phyloP scores from a whole-genome alignment of 345 rosid species.

The Salix koriyanagi region DNA sequence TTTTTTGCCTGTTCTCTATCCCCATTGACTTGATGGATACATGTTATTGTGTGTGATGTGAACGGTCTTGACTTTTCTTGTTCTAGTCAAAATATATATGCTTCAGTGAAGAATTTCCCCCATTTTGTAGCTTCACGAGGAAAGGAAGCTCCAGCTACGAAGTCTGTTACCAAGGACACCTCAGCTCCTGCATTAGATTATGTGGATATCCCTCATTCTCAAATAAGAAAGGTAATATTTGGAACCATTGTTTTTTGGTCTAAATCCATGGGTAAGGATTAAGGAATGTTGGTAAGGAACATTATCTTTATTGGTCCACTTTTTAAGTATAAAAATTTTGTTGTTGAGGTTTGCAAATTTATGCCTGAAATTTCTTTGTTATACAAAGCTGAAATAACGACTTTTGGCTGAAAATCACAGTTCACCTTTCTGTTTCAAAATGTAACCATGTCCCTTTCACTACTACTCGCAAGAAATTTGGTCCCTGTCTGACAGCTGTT shows the following conservation, averaged over 20 bases:
- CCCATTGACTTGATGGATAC: background rate
- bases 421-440: background rate
- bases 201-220: conserved; percentile 82
- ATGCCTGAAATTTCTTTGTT: background rate
- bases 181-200: conserved; percentile 63
- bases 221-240: conserved; percentile 76
- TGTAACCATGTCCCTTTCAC: background rate
- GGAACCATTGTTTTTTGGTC: background rate
- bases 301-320: background rate
- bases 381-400: background rate
- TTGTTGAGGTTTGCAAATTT: background rate
- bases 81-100: background rate
- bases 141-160: conserved; percentile 55
- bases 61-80: background rate
- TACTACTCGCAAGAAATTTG: background rate
- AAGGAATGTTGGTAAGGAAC: background rate
- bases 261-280: background rate
- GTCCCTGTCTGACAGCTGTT: background rate
- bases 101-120: conserved; percentile 3
- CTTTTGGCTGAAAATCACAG: background rate
- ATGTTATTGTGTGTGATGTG: background rate
- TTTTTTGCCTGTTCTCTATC: background rate
- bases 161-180: conserved; percentile 44
- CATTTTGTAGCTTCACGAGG: conserved; percentile 59
- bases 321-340: background rate